Evolutionary conservation across 441 rosid genomes (phyloP), one percentile per base, ranked within the genome.

Genomic region (Breynia disticha): DNA sequence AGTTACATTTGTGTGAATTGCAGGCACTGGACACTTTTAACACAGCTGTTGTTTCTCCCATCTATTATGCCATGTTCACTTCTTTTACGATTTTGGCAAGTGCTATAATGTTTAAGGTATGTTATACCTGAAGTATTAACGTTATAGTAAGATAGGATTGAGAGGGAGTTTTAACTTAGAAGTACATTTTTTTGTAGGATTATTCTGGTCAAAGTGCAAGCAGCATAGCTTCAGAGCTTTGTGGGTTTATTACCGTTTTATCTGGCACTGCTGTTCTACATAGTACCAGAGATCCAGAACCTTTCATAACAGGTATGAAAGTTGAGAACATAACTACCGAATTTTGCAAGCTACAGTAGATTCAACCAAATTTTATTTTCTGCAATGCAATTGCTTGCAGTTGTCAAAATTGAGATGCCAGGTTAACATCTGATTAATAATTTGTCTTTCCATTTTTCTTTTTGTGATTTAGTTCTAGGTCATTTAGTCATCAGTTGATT

Each of bases 21-120:
- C 83, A 81, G 87, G 87, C 87, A 43, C 32, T 24, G 70, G 87
- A 81, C 66, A 81, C 75, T 21, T 81, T 81, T 72, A 81, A 81
- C 65, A 76, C 84, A 10, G 70, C 87, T n/a, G 49, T 78, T 54
- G 87, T 81, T 64, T 81, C 87, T 68, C 83, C 87, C 19, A 78
- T 81, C n/a, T 81, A 81, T 53, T 81, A 72, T 70, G 87, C 87
- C 22, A 49, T 72, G 80, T 81, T 78, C 59, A 81, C 87, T 19
- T 67, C 87, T 17, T 72, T 81, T 61, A 81, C 87, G 16, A 81
- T 81, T 45, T 55, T 81, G 14, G 87, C 87, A 32, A 81, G 87
- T 65, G 87, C 81, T 41, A 78, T 81, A 72, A 81, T 81, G 83
- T 81, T 81, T 22, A 81, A 81, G 87, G 87, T 81, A 80, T 52